Conservation (phyloP, 208 protist species). For the Leishmania gerbilli region DNA sequence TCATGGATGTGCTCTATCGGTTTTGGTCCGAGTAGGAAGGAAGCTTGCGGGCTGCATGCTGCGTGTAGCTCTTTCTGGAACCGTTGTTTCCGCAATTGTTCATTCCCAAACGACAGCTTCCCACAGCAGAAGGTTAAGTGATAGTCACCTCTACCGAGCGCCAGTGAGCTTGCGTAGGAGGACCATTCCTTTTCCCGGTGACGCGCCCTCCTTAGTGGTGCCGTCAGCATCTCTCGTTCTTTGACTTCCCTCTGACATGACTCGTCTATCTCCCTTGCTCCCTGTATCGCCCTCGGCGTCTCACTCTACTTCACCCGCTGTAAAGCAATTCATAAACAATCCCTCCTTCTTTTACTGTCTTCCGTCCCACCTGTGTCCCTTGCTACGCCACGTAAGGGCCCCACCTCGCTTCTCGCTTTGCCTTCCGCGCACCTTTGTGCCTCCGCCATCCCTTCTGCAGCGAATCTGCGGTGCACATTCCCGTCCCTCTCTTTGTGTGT, state of each 20-base stretch:
- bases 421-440: neutral
- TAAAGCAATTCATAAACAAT: neutral
- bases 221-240: neutral
- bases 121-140: neutral
- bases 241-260: neutral
- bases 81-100: neutral
- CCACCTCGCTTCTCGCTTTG: neutral
- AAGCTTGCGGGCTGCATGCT: neutral
- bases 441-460: neutral
- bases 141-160: neutral
- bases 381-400: no score
- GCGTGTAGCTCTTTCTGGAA: neutral
- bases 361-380: neutral
- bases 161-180: neutral
- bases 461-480: neutral
- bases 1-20: neutral
- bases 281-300: neutral
- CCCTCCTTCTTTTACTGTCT: neutral
- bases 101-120: neutral
- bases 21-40: neutral
- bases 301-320: neutral
- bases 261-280: neutral
- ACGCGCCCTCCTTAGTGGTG: neutral
- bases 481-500: conserved; percentile 4
- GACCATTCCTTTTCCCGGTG: neutral